Evolutionary conservation across 192 early-diverging fungal species (phyloP).

Genomic region (Dissophora ornata): DNA sequence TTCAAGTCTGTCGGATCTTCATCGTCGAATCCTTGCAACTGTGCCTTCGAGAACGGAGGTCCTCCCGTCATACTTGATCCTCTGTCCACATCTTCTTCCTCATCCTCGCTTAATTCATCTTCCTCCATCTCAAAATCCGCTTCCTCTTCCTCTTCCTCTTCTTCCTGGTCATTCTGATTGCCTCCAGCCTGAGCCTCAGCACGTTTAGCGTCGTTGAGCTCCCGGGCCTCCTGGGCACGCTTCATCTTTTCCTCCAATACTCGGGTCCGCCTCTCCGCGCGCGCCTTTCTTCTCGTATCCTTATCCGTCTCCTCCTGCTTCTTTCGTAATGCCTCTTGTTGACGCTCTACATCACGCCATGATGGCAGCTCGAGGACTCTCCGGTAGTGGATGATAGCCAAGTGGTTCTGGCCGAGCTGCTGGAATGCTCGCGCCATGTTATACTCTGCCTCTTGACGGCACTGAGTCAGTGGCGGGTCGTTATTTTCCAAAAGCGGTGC

Average conservation of each 20-base stretch:
- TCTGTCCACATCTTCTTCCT: slow-evolving; percentile 7
- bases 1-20: slow-evolving; percentile 69
- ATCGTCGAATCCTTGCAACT: slow-evolving; percentile 10
- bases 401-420: slow-evolving; percentile 81
- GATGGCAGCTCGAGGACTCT: slow-evolving; percentile 73
- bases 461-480: slow-evolving; percentile 7
- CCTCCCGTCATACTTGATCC: too few relatives aligned
- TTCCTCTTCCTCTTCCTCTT: slow-evolving; percentile 12
- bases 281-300: neutral
- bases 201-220: slow-evolving; percentile 8
- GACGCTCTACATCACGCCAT: slow-evolving; percentile 33
- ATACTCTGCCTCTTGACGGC: slow-evolving; percentile 76
- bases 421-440: slow-evolving; percentile 94
- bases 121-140: neutral
- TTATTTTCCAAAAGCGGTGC: neutral
- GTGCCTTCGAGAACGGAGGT: neutral
- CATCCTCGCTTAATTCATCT: slow-evolving; percentile 1
- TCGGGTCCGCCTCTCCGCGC: neutral
- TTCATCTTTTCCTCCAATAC: slow-evolving; percentile 4
- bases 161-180: slow-evolving; percentile 1
- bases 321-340: slow-evolving; percentile 19
- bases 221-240: slow-evolving; percentile 14
- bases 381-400: slow-evolving; percentile 90
- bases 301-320: neutral
- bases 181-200: neutral